Base-by-base conservation (phyloP, 345 rosid genomes). In the Salix suchowensis region DNA sequence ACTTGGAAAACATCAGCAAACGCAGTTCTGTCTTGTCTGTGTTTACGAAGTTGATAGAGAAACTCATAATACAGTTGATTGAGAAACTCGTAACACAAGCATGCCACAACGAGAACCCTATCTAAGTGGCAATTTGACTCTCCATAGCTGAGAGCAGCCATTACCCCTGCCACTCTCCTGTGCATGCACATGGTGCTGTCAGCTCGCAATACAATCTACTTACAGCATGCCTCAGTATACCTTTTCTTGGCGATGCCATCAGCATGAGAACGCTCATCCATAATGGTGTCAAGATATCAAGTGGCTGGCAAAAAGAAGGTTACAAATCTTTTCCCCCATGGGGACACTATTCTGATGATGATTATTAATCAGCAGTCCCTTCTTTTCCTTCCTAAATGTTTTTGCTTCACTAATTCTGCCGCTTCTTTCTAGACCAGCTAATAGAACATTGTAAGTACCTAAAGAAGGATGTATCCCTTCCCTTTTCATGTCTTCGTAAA, bases 371-470 rank as follows among this genome's bases (percentile, higher is more conserved):
- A 72, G 71, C 78, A 88, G 77, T 55, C 71, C 79, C 77, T 84
- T 90, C 88, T 83, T 94, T 82, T 89, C 97, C 85, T 86, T 94
- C 79, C 82, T 86, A 69, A 74, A 85, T 2, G 42, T 79, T 74
- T 79, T 91, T 50, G 82, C 81, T 81, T 91, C 90, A 34, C 19
- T 76, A 65, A 68, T 79, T 80, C 84, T 85, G 42, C 86, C 91
- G 71, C 83, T 83, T 81, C 82, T 90, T 82, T 82, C 91, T 24
- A 92, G 92, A 78, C 94, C 97, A 76, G 86, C 78, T 82, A 94
- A 50, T 46, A 94, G 70, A 82, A 94, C 84, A 81, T 82, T 78
- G 74, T 83, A 92, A 60, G 97, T 91, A 66, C 97, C 97, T 52
- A 86, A 65, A 15, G 91, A 85, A 74, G 96, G 96, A 72, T 44